Percentiles rank a stretch among this genome's conserved stretches.
phyloP scores from a whole-genome alignment of 2,329 filamentous ascomycete genomes.

The Fusarium verticillioides region DNA sequence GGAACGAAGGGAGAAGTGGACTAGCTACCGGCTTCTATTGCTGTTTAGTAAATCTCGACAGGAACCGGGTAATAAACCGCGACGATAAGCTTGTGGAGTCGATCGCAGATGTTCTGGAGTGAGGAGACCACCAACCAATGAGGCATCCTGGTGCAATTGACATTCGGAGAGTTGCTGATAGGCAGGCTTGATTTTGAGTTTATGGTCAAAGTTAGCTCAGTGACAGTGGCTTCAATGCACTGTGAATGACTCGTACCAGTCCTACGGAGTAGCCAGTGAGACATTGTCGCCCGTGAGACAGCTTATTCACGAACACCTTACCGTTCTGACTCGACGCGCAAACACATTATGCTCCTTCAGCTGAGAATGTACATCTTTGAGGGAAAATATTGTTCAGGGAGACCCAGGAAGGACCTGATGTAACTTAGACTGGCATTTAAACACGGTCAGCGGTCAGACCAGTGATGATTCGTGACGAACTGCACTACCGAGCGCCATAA shows the following conservation, averaged over 20 bases:
- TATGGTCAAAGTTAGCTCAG: not conserved
- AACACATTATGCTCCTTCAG: rapidly evolving
- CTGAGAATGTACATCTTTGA: not conserved
- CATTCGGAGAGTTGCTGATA: not conserved
- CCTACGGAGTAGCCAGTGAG: not conserved
- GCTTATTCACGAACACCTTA: rapidly evolving
- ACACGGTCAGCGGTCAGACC: not conserved
- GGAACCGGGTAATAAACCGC: rapidly evolving
- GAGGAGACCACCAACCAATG: rapidly evolving
- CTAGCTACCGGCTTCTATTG: no score
- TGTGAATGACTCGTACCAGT: not conserved
- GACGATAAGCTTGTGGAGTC: not conserved
- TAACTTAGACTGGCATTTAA: no score
- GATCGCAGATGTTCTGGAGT: rapidly evolving
- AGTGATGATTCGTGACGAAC: not conserved
- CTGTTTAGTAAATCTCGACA: not conserved
- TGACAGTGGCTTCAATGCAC: not conserved
- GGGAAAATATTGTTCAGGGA: rapidly evolving
- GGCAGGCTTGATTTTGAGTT: not conserved
- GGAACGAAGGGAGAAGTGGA: no score
- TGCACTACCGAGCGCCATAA: not conserved
- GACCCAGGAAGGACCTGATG: not conserved
- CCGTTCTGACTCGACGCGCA: rapidly evolving
- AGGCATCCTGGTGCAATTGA: rapidly evolving
- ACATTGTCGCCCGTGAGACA: rapidly evolving